Evolutionary conservation across 1,284 basidiomycete genomes (phyloP).

Genomic region (Malassezia furfur): DNA sequence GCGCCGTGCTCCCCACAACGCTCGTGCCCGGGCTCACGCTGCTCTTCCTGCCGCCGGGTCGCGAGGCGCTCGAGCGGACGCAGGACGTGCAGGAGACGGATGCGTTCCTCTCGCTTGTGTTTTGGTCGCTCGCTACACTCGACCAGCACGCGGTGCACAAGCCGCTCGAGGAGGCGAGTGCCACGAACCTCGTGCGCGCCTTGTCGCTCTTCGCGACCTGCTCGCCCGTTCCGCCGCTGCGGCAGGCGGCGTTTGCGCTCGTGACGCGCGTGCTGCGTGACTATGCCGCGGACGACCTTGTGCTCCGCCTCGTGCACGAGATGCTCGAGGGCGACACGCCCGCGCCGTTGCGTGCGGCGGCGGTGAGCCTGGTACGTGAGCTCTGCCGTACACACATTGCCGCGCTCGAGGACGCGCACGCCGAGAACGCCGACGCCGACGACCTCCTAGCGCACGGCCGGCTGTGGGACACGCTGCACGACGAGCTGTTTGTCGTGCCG

Average conservation of each 20-base stretch:
- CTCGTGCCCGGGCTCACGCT: neutral
- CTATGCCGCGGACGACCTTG: neutral
- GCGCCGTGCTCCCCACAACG: neutral
- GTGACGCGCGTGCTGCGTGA: constrained; percentile 6
- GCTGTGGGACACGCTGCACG: constrained; percentile 8
- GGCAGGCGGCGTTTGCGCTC: constrained; percentile 1
- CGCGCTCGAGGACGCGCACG: neutral
- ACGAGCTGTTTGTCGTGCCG: constrained; percentile 8
- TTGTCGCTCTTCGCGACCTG: constrained; percentile 2
- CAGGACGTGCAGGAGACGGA: constrained; percentile 2
- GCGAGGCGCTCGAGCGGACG: neutral
- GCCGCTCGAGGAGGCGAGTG: neutral
- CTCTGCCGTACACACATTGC: neutral
- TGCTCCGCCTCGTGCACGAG: constrained; percentile 5
- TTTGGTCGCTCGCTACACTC: constrained; percentile 7
- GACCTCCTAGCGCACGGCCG: constrained; percentile 2
- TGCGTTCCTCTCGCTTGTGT: neutral
- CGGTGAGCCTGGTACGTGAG: constrained; percentile 12
- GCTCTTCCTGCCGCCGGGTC: neutral
- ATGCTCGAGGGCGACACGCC: constrained; percentile 5
- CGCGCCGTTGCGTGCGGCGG: constrained; percentile 5
- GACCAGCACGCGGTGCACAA: neutral
- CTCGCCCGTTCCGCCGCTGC: neutral
- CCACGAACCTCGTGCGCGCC: constrained; percentile 2
- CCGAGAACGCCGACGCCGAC: neutral